Percentiles rank a stretch among this genome's conserved stretches.
Evolutionary conservation across 768 basidiomycete genomes (phyloP).

Genomic region (Naganishia vishniacii): DNA sequence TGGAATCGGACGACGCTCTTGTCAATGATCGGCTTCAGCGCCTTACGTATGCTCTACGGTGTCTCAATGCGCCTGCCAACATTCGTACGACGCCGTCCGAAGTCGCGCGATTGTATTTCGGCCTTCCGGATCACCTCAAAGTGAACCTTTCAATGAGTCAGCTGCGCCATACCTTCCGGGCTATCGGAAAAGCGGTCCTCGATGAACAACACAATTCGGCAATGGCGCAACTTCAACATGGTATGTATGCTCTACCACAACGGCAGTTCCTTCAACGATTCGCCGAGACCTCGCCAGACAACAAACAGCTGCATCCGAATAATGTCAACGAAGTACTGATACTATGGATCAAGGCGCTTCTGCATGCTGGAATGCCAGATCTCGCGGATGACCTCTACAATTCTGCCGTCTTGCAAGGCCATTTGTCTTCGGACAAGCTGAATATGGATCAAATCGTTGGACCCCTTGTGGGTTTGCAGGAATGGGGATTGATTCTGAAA

Average conservation of each 20-base stretch:
- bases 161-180: not conserved
- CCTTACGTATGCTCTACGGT: not conserved
- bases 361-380: constrained; percentile 12
- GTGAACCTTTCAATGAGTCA: not conserved
- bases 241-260: not conserved
- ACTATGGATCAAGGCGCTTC: constrained; percentile 2
- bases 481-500: constrained; percentile 13
- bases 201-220: not conserved
- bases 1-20: not conserved
- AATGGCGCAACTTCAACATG: not conserved
- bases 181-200: constrained; percentile 3
- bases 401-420: not conserved
- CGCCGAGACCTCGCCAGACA: not conserved
- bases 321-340: not conserved
- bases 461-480: constrained; percentile 8
- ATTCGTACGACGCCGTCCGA: not conserved
- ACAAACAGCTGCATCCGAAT: not conserved
- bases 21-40: not conserved
- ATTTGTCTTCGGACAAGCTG: not conserved
- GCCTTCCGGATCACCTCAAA: not conserved
- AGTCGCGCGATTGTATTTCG: not conserved
- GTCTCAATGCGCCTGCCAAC: not conserved
- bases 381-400: constrained; percentile 8
- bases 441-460: constrained; percentile 6
- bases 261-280: not conserved